These are phyloP conservation scores for Colletotrichum liriopes DNA, from an alignment of 2,329 filamentous ascomycete species.

Conservation along the genomic window DNA sequence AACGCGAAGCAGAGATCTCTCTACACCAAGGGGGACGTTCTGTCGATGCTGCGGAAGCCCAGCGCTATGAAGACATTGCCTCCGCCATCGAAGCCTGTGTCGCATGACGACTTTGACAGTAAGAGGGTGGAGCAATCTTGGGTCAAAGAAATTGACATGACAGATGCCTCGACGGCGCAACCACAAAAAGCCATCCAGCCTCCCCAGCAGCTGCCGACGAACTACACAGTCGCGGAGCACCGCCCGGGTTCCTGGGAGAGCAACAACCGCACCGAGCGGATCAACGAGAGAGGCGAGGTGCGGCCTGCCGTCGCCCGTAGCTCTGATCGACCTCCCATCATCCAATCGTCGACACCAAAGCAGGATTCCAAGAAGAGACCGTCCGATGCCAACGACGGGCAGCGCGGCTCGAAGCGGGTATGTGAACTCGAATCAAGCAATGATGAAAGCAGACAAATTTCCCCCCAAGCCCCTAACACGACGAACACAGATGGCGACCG, in stretches of 20 bases:
- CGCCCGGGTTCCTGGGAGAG: slow-evolving; percentile 23
- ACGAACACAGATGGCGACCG: slow-evolving; percentile 37
- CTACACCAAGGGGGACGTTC: slow-evolving; percentile 79
- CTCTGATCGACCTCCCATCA: slow-evolving; percentile 52
- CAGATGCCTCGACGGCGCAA: slow-evolving; percentile 22
- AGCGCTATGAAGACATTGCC: slow-evolving; percentile 48
- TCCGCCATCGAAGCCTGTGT: slow-evolving; percentile 48
- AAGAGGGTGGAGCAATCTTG: slow-evolving; percentile 9
- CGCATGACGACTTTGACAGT: slow-evolving; percentile 40
- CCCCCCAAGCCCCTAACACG: slow-evolving; percentile 22
- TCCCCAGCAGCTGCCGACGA: slow-evolving; percentile 15
- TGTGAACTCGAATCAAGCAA: slow-evolving; percentile 46
- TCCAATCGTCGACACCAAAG: slow-evolving; percentile 54
- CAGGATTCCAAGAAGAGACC: slow-evolving; percentile 59
- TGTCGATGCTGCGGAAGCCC: slow-evolving; percentile 64
- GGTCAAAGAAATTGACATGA: slow-evolving; percentile 41
- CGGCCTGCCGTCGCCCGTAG: slow-evolving; percentile 33
- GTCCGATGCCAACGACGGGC: slow-evolving; percentile 55
- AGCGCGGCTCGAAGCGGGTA: slow-evolving; percentile 59
- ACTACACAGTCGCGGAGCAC: slow-evolving; percentile 16
- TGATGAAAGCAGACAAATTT: neutral
- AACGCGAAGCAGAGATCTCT: slow-evolving; percentile 82
- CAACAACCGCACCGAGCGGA: slow-evolving; percentile 45
- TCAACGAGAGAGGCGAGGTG: slow-evolving; percentile 51
- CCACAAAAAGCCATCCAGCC: slow-evolving; percentile 2